These are phyloP conservation scores for Platismatia glauca DNA, from an alignment of 495 filamentous ascomycete genomes.

Conservation along the genomic window DNA sequence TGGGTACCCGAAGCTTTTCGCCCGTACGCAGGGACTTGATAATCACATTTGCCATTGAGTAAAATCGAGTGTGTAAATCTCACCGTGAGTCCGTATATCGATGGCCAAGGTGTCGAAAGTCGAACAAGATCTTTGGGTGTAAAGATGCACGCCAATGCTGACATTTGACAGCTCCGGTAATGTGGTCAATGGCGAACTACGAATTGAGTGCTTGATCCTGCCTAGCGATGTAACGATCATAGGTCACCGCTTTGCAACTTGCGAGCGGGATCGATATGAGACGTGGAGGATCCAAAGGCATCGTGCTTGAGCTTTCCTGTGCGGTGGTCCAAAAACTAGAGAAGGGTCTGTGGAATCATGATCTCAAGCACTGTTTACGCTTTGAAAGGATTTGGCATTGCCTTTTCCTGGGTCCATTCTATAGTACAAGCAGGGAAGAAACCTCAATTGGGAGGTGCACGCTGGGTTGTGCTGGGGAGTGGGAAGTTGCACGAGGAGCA, in stretches of 20 bases:
- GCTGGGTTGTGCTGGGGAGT: too few relatives aligned
- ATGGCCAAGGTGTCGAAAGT: not conserved
- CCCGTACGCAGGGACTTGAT: constrained; percentile 8
- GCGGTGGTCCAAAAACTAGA: too few relatives aligned
- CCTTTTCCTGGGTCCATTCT: too few relatives aligned
- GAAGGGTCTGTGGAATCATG: too few relatives aligned
- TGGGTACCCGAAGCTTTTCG: not conserved
- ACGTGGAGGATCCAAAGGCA: not conserved
- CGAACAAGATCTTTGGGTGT: not conserved
- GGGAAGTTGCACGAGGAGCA: too few relatives aligned
- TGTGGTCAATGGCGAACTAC: not conserved
- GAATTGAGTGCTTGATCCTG: not conserved
- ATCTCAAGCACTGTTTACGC: too few relatives aligned
- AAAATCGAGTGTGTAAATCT: not conserved
- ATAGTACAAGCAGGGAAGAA: too few relatives aligned
- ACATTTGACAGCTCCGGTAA: not conserved
- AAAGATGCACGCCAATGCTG: not conserved
- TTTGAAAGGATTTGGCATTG: too few relatives aligned
- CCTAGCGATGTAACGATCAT: not conserved
- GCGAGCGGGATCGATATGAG: not conserved
- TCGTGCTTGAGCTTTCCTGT: not conserved
- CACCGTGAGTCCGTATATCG: not conserved
- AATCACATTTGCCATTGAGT: constrained; percentile 14
- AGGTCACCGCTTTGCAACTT: not conserved
- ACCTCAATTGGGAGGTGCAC: too few relatives aligned